Conservation (phyloP, 2,329 filamentous ascomycete species). For the Paecilomyces formosus region DNA sequence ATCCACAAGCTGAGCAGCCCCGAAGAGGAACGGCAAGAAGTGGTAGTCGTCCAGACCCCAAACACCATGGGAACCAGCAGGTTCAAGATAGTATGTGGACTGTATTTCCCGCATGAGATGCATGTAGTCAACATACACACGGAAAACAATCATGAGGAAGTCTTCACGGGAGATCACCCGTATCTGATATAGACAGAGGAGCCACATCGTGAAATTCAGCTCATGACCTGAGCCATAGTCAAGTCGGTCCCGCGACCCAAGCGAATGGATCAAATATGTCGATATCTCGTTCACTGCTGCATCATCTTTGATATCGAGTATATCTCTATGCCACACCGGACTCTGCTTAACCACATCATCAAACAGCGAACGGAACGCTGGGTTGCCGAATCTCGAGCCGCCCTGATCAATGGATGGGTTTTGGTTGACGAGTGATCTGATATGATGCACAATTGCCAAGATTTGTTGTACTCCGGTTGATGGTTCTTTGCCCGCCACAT, state of each 20-base stretch:
- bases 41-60: conserved; percentile 98
- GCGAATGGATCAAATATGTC: conserved; percentile 72
- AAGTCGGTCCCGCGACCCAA: conserved; percentile 79
- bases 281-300: conserved; percentile 62
- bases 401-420: conserved; percentile 79
- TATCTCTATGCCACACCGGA: conserved; percentile 33
- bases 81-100: conserved; percentile 90
- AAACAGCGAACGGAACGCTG: conserved; percentile 76
- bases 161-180: conserved; percentile 55
- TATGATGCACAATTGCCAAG: conserved; percentile 61
- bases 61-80: conserved; percentile 91
- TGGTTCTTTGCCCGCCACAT: conserved; percentile 27
- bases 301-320: conserved; percentile 28
- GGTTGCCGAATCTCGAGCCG: conserved; percentile 91
- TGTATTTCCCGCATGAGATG: conserved; percentile 81
- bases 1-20: conserved; percentile 78
- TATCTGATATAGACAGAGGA: conserved; percentile 86
- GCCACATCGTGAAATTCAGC: conserved; percentile 93
- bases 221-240: conserved; percentile 98
- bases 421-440: conserved; percentile 57
- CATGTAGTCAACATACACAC: conserved; percentile 77
- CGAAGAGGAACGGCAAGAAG: conserved; percentile 92
- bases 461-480: conserved; percentile 57
- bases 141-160: conserved; percentile 67
- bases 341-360: conserved; percentile 40